Base-by-base conservation (phyloP, 257 asterid species). In the Forsythia viridissima region DNA sequence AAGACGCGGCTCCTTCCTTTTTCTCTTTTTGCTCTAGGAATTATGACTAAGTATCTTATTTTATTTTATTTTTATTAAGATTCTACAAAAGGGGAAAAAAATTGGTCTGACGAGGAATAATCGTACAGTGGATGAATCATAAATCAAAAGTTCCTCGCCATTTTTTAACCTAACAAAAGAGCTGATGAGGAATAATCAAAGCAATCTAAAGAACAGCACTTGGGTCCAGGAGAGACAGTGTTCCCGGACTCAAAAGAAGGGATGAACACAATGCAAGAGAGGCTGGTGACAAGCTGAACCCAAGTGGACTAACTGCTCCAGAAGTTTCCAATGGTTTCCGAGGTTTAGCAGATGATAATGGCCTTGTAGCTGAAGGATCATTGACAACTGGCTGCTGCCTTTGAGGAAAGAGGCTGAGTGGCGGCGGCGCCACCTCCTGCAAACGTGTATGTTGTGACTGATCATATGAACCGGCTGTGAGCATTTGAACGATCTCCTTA, bases 211-310 rank as follows among this genome's bases (percentile, higher is more conserved):
- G 67, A n/a, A 8, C 67, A 20, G 36, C 67, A n/a, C 67, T 59
- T 20, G 77, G 34, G 34, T 30, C 34, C 34, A 30, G 34, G 34
- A 30, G 34, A 1, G 34, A 30, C 34, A 30, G 34, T 30, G 34
- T 30, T 30, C 34, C 34, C 34, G 34, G 76, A 46, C 76, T 46
- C n/a, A 46, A 6, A 21, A 72, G 76, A 48, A 72, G 4, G 12
- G 76, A 72, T 4, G 76, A 44, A 24, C 76, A 48, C n/a, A 55
- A 72, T 21, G 76, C 66, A 48, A 43, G 63, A 44, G 61, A 41
- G 11, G 59, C 8, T 8, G 75, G 75, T 5, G 75, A 42, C 75
- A 46, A 46, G 38, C 11, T 30, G 44, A 73, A 48, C 68, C 76
- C 66, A 13, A 71, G 3, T 24, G 34, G 67, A n/a, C 42, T 46